These are phyloP conservation scores for Colletotrichum australisinense DNA, from an alignment of 2,329 filamentous ascomycete genomes.

Conservation along the genomic window DNA sequence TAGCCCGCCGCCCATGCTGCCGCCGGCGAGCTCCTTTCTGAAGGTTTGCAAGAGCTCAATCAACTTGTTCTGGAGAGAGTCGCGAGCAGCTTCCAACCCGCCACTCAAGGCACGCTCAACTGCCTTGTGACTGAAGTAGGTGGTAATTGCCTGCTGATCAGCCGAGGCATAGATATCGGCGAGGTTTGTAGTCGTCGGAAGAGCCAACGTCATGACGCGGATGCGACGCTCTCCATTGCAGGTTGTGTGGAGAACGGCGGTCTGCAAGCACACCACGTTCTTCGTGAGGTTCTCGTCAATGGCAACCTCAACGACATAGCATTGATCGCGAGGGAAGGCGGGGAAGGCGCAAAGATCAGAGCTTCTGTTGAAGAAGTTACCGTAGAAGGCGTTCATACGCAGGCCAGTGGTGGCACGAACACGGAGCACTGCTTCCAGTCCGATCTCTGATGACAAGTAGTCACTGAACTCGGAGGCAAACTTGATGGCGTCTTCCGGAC, in stretches of 20 bases:
- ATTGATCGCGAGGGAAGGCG: slow-evolving; percentile 96
- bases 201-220: slow-evolving; percentile 89
- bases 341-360: slow-evolving; percentile 98
- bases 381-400: slow-evolving; percentile 98
- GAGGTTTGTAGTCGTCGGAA: slow-evolving; percentile 91
- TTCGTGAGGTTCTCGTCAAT: slow-evolving; percentile 96
- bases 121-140: slow-evolving; percentile 97
- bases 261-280: slow-evolving; percentile 91
- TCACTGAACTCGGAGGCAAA: slow-evolving; percentile 98
- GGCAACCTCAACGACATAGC: slow-evolving; percentile 97
- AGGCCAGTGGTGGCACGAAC: slow-evolving; percentile 95
- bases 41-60: slow-evolving; percentile 95
- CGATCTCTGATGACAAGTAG: slow-evolving; percentile 96
- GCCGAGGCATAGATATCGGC: slow-evolving; percentile 95
- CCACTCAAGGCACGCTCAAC: slow-evolving; percentile 89
- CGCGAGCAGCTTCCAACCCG: slow-evolving; percentile 89
- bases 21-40: slow-evolving; percentile 94
- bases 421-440: slow-evolving; percentile 92
- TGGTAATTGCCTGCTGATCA: slow-evolving; percentile 91
- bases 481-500: slow-evolving; percentile 95
- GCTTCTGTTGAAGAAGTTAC: slow-evolving; percentile 99
- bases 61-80: slow-evolving; percentile 90
- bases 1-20: slow-evolving; percentile 93
- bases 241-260: slow-evolving; percentile 95
- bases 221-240: slow-evolving; percentile 98